These are phyloP conservation scores for Hypoxylon intermedium DNA, from an alignment of 495 filamentous ascomycete species.

Conservation along the genomic window DNA sequence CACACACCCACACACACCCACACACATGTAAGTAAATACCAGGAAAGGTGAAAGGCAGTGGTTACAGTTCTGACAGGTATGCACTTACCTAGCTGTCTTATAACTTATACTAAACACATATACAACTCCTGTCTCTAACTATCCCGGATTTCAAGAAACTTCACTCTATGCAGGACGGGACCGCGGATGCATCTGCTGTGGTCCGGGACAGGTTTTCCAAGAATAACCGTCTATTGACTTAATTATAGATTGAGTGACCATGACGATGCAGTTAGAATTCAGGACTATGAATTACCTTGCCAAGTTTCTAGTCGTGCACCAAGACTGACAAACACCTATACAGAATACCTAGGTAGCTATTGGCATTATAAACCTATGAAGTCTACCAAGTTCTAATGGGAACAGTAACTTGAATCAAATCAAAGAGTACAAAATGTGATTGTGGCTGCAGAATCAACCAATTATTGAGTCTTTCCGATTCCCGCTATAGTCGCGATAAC, in stretches of 20 bases:
- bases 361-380: no score
- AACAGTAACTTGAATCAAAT: no score
- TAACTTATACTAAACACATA: neutral
- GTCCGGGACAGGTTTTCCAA: constrained; percentile 15
- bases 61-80: constrained; percentile 2
- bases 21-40: no score
- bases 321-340: no score
- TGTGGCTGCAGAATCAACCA: neutral
- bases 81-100: no score
- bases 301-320: no score
- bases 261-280: neutral
- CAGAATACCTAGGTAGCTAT: no score
- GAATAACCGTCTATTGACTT: neutral
- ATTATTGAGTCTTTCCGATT: neutral
- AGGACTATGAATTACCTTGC: no score
- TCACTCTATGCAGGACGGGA: constrained; percentile 2
- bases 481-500: constrained; percentile 3
- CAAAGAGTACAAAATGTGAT: no score
- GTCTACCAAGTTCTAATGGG: no score
- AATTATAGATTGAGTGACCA: neutral
- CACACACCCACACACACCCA: constrained; percentile 9
- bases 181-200: constrained; percentile 22
- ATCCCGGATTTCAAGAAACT: neutral
- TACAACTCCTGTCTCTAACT: constrained; percentile 3
- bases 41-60: constrained; percentile 3